Evolutionary conservation across 177 flowering plant genomes (phyloP).

Genomic region (Vitis hybrid): DNA sequence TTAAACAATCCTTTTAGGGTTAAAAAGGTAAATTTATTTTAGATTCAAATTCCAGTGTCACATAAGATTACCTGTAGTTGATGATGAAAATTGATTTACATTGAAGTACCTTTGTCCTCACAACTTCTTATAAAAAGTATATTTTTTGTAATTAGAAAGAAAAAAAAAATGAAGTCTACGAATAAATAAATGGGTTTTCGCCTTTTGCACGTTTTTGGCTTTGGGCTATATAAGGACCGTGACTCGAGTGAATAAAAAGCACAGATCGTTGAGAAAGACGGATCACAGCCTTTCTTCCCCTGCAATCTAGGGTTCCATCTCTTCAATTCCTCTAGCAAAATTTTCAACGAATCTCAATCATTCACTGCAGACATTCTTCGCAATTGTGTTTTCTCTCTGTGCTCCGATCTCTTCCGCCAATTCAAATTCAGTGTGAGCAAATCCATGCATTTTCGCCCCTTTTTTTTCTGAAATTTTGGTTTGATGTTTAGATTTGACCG

Average conservation of each 20-base stretch:
- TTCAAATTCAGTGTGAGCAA: constrained; percentile 7
- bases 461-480: background rate
- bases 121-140: too few species aligned
- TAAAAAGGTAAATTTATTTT: too few species aligned
- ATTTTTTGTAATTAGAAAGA: too few species aligned
- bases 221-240: constrained; percentile 14
- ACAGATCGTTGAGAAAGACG: constrained; percentile 21
- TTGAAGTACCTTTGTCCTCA: too few species aligned
- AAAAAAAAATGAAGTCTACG: too few species aligned
- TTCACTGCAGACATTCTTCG: background rate
- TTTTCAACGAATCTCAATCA: too few species aligned
- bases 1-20: too few species aligned
- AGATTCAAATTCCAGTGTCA: too few species aligned
- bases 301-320: constrained; percentile 31
- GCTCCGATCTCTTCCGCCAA: constrained; percentile 3
- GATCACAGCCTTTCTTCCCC: constrained; percentile 3
- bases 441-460: background rate
- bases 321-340: background rate
- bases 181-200: too few species aligned
- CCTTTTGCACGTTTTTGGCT: background rate
- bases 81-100: too few species aligned
- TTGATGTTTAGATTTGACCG: background rate
- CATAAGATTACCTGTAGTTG: too few species aligned
- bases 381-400: background rate
- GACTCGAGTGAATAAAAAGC: constrained; percentile 1